Evolutionary conservation across 2,329 filamentous ascomycete genomes (phyloP), one percentile per base, ranked within the genome.

Genomic region (Xylaria sp.): DNA sequence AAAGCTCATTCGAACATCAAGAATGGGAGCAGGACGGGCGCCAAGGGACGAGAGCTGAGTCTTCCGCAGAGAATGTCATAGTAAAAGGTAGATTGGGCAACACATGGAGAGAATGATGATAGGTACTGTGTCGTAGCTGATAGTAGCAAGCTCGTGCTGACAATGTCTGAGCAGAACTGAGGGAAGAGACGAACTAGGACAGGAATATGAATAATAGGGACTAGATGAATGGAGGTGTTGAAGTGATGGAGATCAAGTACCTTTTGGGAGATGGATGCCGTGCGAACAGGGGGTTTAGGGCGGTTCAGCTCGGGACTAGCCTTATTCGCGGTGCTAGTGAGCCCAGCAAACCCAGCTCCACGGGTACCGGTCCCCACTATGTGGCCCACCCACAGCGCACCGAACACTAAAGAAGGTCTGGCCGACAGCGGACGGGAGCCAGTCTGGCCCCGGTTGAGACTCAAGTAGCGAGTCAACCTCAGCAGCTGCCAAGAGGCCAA

Each of bases 231-330:
- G 12, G 8, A 56, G 39, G 52, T 48, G 50, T 31, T 18, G 51
- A 48, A 20, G 34, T 12, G 34, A 18, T 65, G 63, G 28, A 67
- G 55, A 41, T 51, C 13, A 31, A 39, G 39, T 55, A 41, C 63
- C 56, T 39, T 48, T 66, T 61, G 60, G 56, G 56, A 52, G 15
- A 60, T 39, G 9, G 25, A 65, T 62, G 57, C 46, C 48, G 20
- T 37, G 15, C 10, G 28, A 57, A 31, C 58, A 58, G 66, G 67
- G 56, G 56, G 23, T 31, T 39, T 59, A 48, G 52, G 59, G 67
- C 39, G 31, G 59, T 69, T 69, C 67, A 69, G 67, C 67, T 69
- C 58, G 46, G 62, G 44, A 34, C 60, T 67, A 69, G 67, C 64
- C 60, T 64, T 41, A 63, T 60, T 59, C 34, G 46, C 25, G 39